Conservation (phyloP, 306 rosid genomes). For the Ormosia emarginata region DNA sequence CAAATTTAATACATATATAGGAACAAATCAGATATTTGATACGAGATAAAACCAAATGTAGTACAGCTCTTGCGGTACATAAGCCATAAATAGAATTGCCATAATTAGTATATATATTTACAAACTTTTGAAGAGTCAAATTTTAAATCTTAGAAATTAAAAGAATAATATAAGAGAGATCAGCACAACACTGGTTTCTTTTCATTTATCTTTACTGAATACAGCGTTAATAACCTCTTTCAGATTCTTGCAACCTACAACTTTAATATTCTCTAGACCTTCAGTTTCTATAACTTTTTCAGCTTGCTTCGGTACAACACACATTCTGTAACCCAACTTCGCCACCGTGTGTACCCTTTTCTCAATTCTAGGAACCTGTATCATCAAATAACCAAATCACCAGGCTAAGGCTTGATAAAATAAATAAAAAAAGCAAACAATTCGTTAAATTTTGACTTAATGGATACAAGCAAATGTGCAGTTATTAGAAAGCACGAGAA, state of each 20-base stretch:
- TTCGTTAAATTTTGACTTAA: not conserved
- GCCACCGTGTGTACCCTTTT: slow-evolving; percentile 71
- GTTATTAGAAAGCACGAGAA: not conserved
- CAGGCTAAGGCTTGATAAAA: not conserved
- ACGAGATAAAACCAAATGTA: not conserved
- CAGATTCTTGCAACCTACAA: slow-evolving; percentile 71
- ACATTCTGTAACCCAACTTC: slow-evolving; percentile 70
- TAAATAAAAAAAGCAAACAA: not conserved
- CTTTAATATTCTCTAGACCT: slow-evolving; percentile 33
- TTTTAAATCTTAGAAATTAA: not conserved
- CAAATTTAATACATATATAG: slow-evolving; percentile 3
- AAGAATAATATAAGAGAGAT: not conserved
- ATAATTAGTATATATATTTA: not conserved
- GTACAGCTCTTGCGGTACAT: not conserved
- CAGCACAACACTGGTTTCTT: not conserved
- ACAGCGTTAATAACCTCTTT: slow-evolving; percentile 71
- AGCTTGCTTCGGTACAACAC: slow-evolving; percentile 72
- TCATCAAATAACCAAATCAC: not conserved
- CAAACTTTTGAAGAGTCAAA: not conserved
- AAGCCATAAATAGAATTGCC: not conserved
- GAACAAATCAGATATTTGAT: not conserved
- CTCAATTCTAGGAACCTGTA: slow-evolving; percentile 82
- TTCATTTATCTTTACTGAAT: slow-evolving; percentile 35
- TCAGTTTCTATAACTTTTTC: slow-evolving; percentile 40
- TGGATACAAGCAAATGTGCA: not conserved